phyloP scores from a whole-genome alignment of 108 stramenopile species.

The Fistulifera pelliculosa region DNA sequence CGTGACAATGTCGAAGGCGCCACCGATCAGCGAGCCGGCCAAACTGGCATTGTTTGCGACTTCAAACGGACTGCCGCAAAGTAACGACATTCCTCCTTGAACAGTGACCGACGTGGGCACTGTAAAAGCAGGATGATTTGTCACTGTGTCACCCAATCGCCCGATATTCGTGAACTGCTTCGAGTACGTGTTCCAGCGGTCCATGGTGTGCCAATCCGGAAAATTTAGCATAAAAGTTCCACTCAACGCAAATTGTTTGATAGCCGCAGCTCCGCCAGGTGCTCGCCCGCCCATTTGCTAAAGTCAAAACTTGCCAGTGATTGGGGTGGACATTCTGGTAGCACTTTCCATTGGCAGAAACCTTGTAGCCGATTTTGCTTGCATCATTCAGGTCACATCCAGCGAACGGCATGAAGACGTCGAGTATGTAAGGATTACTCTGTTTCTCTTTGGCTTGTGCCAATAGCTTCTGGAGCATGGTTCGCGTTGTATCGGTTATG shows the following conservation, averaged over 20 bases:
- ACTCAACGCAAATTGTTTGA: slow-evolving; percentile 23
- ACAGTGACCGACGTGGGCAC: neutral
- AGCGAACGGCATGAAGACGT: no score
- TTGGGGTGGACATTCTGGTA: slow-evolving; percentile 39
- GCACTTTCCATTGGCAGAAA: slow-evolving; percentile 9
- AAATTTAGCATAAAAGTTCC: slow-evolving; percentile 11
- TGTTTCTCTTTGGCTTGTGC: slow-evolving; percentile 14
- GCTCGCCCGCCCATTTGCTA: slow-evolving; percentile 27
- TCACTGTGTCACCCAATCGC: slow-evolving; percentile 16
- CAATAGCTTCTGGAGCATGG: slow-evolving; percentile 9
- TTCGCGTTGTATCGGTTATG: neutral
- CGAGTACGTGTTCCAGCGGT: slow-evolving; percentile 21
- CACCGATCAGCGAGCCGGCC: slow-evolving; percentile 18
- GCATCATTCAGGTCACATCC: slow-evolving; percentile 1
- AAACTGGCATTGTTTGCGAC: slow-evolving; percentile 41
- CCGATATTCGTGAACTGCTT: slow-evolving; percentile 17
- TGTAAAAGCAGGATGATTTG: neutral
- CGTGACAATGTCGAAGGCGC: slow-evolving; percentile 6
- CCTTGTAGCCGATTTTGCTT: neutral
- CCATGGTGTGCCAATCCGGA: slow-evolving; percentile 20
- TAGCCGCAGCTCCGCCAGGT: slow-evolving; percentile 27
- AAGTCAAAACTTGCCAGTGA: slow-evolving; percentile 44
- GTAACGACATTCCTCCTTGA: slow-evolving; percentile 9
- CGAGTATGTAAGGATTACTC: neutral
- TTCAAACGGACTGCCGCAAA: slow-evolving; percentile 47